These are phyloP conservation scores for Phytopythium delawarense DNA, from an alignment of 352 stramenopile genomes.

Conservation along the genomic window DNA sequence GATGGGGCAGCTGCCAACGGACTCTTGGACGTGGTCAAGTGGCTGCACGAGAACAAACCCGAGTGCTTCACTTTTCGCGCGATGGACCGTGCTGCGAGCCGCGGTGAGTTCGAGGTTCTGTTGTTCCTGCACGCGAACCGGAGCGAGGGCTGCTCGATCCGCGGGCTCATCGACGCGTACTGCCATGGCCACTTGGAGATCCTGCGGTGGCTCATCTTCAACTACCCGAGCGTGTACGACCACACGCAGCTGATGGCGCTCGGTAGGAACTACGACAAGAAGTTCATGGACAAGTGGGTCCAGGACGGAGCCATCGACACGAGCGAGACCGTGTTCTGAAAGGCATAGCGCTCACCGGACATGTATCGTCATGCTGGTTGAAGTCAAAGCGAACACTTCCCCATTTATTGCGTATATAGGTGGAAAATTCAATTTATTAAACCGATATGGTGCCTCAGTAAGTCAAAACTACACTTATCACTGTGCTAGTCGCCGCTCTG, in stretches of 20 bases:
- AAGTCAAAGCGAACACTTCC: no score
- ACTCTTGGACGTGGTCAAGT: neutral
- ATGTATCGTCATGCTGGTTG: no score
- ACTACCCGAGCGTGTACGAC: neutral
- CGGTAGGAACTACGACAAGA: neutral
- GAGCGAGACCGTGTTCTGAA: neutral
- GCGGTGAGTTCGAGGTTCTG: neutral
- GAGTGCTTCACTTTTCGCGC: neutral
- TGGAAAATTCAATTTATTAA: no score
- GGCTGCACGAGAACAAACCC: neutral
- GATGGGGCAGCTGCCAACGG: neutral
- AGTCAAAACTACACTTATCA: no score
- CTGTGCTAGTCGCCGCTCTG: no score
- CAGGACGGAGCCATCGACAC: neutral
- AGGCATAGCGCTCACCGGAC: no score
- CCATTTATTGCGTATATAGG: no score
- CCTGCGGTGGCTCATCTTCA: neutral
- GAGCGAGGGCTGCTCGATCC: neutral
- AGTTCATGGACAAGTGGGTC: neutral
- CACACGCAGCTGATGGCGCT: neutral
- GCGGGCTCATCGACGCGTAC: neutral
- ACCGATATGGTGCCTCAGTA: no score
- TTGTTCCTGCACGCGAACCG: neutral
- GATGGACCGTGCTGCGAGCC: neutral
- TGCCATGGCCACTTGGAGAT: neutral